Evolutionary conservation across 2,329 filamentous ascomycete genomes (phyloP).

Genomic region (Talaromyces sp.): DNA sequence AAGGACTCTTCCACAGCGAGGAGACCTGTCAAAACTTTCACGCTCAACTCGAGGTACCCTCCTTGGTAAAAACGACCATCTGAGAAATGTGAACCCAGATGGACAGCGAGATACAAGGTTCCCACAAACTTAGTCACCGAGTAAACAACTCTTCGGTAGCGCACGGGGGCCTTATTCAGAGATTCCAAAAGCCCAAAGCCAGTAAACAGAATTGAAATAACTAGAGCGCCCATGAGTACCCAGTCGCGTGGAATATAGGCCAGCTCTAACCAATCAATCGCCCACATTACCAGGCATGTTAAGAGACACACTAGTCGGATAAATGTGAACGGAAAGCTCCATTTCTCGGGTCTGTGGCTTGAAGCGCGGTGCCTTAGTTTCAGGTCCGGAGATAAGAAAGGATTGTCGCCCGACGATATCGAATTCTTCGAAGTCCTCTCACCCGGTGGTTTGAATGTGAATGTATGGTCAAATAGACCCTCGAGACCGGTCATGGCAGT

Average conservation of each 20-base stretch:
- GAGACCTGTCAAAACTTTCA: constrained; percentile 34
- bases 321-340: background rate
- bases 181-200: constrained; percentile 9
- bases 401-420: constrained; percentile 13
- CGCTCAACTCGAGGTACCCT: constrained; percentile 35
- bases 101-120: constrained; percentile 8
- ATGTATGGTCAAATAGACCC: constrained; percentile 42
- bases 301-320: constrained; percentile 4
- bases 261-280: constrained; percentile 4
- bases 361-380: background rate
- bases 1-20: constrained; percentile 37
- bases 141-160: constrained; percentile 2
- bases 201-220: constrained; percentile 6
- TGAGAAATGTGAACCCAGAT: constrained; percentile 9
- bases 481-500: constrained; percentile 43
- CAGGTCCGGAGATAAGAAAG: constrained; percentile 9
- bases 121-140: constrained; percentile 8
- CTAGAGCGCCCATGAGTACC: constrained; percentile 5
- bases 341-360: background rate
- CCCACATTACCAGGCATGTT: constrained; percentile 6
- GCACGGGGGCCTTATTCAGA: constrained; percentile 3
- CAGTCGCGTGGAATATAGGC: constrained; percentile 3
- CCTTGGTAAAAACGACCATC: constrained; percentile 18
- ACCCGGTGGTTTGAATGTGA: constrained; percentile 33
- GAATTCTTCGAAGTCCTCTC: constrained; percentile 15